Base-by-base conservation (phyloP, 805 yeast genomes). In the Maudiozyma turicensis region DNA sequence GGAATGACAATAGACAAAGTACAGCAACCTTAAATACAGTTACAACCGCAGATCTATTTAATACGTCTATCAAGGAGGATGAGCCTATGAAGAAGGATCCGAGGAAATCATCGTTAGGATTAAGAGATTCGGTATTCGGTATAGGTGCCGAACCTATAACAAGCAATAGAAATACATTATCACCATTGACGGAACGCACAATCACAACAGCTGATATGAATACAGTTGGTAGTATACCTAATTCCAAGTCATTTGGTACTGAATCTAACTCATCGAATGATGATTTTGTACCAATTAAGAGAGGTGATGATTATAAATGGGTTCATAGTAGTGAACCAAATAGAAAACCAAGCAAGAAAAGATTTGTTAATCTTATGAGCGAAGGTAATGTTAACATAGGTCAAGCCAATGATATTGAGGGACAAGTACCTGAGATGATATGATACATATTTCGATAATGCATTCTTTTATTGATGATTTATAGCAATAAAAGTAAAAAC, bases 41-140 rank as follows among this genome's bases (percentile, higher is more conserved):
- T 34, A 81, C 90, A 33, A 87, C 96, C 0, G 86, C 83, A 46
- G 91, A 87, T 61, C 74, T 89, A 44, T 75, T 88, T 60, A 84
- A 86, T 5, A 87, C 89, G 38, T 76, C 88, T 58, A 72, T 88
- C 40, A 88, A 85, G 3, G 85, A 83, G 38, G 85, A 82, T 52
- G 69, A 68, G 32, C 64, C 65, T 38, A 60, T 74, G 30, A 68
- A 68, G 38, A 72, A 74, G 52, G 72, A 71, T 47, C 73, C 74
- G 20, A 64, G 70, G 50, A 72, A 71, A 53, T 68, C 74, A 1
- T 65, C 67, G 29, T 49, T 72, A 39, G 69, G 67, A 8, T 55
- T 65, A 48, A 64, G 75, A 55, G 76, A 72, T 48, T 72, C 76
- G 1, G 74, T 65, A 1, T 71, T 72, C 50, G 20, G 29, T 13